Percentiles rank a stretch among this genome's conserved stretches.
Conservation (phyloP, 495 filamentous ascomycete genomes). For the Ascobolus immersus region DNA sequence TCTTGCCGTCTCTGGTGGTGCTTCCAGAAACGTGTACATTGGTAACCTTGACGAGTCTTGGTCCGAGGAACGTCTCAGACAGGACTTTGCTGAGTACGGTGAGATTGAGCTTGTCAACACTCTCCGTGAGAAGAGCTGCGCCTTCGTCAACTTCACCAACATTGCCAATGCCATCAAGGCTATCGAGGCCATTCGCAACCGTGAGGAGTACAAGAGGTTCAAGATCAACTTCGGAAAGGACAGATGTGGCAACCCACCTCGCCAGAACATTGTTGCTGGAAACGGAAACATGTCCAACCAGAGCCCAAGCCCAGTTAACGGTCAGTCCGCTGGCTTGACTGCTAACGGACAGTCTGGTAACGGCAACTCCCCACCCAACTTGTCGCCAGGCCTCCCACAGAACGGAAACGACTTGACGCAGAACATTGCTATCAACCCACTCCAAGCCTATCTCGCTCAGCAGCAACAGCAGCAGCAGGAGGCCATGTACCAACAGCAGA, state of each 20-base stretch:
- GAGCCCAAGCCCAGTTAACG: conserved; percentile 26
- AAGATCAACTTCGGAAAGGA: conserved; percentile 99
- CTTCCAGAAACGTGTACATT: conserved; percentile 90
- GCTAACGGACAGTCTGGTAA: conserved; percentile 28
- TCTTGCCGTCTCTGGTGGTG: conserved; percentile 81
- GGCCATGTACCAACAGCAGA: conserved; percentile 20
- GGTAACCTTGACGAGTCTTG: conserved; percentile 93
- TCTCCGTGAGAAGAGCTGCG: conserved; percentile 92
- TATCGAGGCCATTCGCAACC: conserved; percentile 78
- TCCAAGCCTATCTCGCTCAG: conserved; percentile 63
- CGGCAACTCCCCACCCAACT: conserved; percentile 39
- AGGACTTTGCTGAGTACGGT: conserved; percentile 93
- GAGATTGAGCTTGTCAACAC: conserved; percentile 97
- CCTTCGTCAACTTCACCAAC: conserved; percentile 98
- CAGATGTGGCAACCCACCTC: conserved; percentile 82
- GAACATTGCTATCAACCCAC: conserved; percentile 52
- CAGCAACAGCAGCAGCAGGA: conserved; percentile 39
- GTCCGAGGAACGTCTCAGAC: conserved; percentile 80
- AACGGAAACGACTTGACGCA: conserved; percentile 35
- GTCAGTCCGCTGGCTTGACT: conserved; percentile 19
- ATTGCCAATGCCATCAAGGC: conserved; percentile 99
- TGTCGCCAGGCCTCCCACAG: conserved; percentile 5
- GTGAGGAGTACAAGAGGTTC: conserved; percentile 91
- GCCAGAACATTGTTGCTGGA: conserved; percentile 35
- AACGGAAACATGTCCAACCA: conserved; percentile 21